Evolutionary conservation across 129 eudicot species (phyloP), one percentile per base, ranked within the genome.

Genomic region (Pseudognaphalium luteoalbum): DNA sequence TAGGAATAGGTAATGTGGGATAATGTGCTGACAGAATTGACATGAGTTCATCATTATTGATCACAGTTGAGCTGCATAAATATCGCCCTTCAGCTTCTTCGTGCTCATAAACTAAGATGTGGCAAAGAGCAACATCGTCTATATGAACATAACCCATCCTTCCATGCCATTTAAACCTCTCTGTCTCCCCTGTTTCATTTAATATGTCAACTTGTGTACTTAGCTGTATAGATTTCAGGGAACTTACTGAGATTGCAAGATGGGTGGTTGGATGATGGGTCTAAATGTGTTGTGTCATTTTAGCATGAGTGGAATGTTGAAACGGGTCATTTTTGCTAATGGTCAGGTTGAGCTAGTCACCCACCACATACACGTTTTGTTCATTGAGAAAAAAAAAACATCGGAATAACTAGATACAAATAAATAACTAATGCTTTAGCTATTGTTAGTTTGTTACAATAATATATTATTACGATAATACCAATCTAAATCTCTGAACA

Each of bases 61-160:
- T 6, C 20, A 91, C 96, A 4, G 78, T 72, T 52, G 98, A 91
- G 85, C 88, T 87, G 71, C 97, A 91, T 22, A 94, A 67, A 76
- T 94, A 94, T 19, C 97, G 86, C 17, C 97, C 98, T 21, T 79
- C 41, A 39, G 98, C 96, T 19, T 83, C 61, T 81, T 85, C 64
- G 42, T 78, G 86, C 83, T 94, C 98, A 63, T 88, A 94, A 51
- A 87, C 90, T 50, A 91, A 85, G 67, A 94, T 94, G 79, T 94
- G 96, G 68, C 90, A 83, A 47, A 17, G 72, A 32, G 98, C 98
- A n/a, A 94, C 97, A 71, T 94, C 98, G 10, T 94, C 98, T 6
- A 94, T 89, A 56, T 94, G 96, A 37, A 94, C 89, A 68, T 91
- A 91, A 74, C 97, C 98, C 98, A 94, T 91, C 79, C 98, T 88